Evolutionary conservation across 1,284 basidiomycete species (phyloP).

Genomic region (Leccinum solheimii): DNA sequence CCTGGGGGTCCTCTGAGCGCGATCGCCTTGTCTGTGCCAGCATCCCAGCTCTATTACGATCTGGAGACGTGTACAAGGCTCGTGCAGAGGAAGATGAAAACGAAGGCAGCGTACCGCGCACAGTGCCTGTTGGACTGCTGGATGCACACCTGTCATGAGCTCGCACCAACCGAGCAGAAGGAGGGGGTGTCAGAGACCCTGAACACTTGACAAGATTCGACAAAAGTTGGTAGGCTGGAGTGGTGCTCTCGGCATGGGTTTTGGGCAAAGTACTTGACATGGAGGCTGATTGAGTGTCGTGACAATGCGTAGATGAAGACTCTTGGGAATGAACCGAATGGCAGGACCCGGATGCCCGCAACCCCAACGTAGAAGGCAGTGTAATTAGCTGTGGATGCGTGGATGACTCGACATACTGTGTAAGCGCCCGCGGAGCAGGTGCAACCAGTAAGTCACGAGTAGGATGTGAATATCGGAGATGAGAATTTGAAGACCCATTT

Average conservation of each 20-base stretch:
- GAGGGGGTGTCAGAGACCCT: conserved; percentile 35
- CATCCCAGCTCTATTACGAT: conserved; percentile 12
- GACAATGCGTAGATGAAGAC: background rate
- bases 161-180: conserved; percentile 33
- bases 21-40: conserved; percentile 27
- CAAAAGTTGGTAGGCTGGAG: conserved; percentile 59
- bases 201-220: conserved; percentile 49
- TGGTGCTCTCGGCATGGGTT: conserved; percentile 42
- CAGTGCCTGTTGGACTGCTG: conserved; percentile 20
- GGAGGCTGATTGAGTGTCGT: conserved; percentile 17
- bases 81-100: conserved; percentile 16
- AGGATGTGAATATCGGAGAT: conserved; percentile 52
- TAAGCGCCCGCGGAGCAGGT: conserved; percentile 69
- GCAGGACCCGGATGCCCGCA: conserved; percentile 47
- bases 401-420: conserved; percentile 65
- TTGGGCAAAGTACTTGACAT: conserved; percentile 25
- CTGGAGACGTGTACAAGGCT: conserved; percentile 11
- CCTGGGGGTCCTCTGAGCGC: conserved; percentile 41
- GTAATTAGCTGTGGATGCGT: conserved; percentile 51
- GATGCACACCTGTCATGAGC: conserved; percentile 27
- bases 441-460: conserved; percentile 56
- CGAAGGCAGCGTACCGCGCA: conserved; percentile 10
- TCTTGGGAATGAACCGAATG: conserved; percentile 31
- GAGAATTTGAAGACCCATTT: conserved; percentile 31
- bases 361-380: conserved; percentile 69